Conservation (phyloP, 148 eudicot species). For the Fagopyrum esculentum region DNA sequence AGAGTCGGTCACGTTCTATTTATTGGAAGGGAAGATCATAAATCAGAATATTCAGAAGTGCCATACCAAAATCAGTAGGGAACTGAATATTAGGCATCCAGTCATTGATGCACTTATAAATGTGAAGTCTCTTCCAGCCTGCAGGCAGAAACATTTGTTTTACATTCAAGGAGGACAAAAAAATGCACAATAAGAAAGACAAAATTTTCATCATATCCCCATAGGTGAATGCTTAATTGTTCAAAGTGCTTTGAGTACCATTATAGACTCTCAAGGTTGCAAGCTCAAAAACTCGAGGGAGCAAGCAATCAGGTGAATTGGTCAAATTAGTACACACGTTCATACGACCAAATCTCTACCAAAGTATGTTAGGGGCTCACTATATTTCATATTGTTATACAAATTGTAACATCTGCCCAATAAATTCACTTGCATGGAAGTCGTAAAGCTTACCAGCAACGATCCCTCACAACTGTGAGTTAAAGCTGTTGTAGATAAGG, state of each 20-base stretch:
- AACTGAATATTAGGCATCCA: constrained; percentile 54
- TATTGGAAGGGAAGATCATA: too few relatives aligned
- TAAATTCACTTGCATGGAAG: neutral
- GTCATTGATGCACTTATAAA: constrained; percentile 73
- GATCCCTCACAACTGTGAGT: constrained; percentile 93
- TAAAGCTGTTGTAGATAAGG: constrained; percentile 70
- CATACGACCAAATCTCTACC: too few relatives aligned
- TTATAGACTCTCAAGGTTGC: too few relatives aligned
- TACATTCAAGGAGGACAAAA: too few relatives aligned
- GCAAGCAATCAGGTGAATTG: too few relatives aligned
- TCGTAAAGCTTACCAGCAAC: constrained; percentile 58
- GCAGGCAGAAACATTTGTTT: constrained; percentile 18
- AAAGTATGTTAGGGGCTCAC: neutral
- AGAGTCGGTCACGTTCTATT: neutral
- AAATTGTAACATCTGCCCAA: neutral
- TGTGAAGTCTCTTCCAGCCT: constrained; percentile 87
- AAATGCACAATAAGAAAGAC: too few relatives aligned
- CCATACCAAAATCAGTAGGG: constrained; percentile 64
- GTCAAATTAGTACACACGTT: too few relatives aligned
- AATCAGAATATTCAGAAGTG: neutral
- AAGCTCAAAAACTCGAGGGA: too few relatives aligned
- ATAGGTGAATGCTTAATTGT: too few relatives aligned
- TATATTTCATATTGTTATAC: neutral
- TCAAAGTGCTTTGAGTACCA: too few relatives aligned
- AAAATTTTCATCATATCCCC: too few relatives aligned